Base-by-base conservation (phyloP, 768 basidiomycete genomes). In the Chalciporus pseudorubinellus region DNA sequence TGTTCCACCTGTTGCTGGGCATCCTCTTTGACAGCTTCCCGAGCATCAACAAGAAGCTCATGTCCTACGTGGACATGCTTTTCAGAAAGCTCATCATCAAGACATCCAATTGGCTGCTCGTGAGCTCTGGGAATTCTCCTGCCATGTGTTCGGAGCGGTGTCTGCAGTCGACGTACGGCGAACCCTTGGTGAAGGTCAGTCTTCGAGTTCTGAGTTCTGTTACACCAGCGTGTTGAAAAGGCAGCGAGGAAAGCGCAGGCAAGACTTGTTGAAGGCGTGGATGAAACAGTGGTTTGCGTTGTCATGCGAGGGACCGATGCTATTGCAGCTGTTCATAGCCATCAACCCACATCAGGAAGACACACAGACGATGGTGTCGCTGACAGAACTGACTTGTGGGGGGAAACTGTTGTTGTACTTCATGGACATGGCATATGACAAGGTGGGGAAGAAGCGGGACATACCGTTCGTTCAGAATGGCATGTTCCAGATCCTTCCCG, bases 1-100 rank as follows among this genome's bases (percentile, higher is more conserved):
- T 41, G 0, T 14, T 9, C 0, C 48, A 29, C 3, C 39, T 56
- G 0, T 43, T 50, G 1, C 24, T 44, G 0, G 46, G 55, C 4
- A 26, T 56, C 1, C 3, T 56, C 0, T 38, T 52, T 2, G 47
- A 56, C 0, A 46, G 46, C 1, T 1, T n/a, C 1, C 55, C 50
- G 0, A 39, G 14, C 13, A 4, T 56, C 2, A 52, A 47, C 20
- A 16, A 28, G 11, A 10, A 13, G 1, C 1, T 36, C 6, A 11
- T 51, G 4, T 43, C 50, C 19, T 18, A 24, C 22, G 31, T 7
- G 2, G 3, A 14, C 4, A n/a, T 51, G 6, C 2, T 36, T 1
- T 22, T 9, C 7, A 33, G 36, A 4, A 14, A 20, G 10, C 10
- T 51, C 4, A 8, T 26, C n/a, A 14, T 55, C 1, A 22, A 41